Evolutionary conservation across 139 green algal genomes (phyloP).

Genomic region (Trebouxia sp.): DNA sequence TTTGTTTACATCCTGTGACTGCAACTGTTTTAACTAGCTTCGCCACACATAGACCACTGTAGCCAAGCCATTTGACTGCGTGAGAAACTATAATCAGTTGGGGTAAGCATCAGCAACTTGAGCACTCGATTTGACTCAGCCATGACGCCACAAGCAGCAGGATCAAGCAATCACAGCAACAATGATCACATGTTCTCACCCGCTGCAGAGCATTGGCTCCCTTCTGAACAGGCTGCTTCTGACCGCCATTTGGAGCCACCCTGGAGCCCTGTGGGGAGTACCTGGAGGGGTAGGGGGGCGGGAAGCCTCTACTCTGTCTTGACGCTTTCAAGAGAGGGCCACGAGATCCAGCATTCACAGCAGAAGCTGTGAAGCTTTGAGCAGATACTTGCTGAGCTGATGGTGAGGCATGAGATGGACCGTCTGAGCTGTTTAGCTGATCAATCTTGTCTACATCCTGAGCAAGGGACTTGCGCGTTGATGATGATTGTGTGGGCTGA

Average conservation of each 20-base stretch:
- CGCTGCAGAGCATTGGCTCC: slow-evolving; percentile 18
- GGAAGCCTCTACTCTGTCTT: slow-evolving; percentile 11
- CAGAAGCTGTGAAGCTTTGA: background rate
- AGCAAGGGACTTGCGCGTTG: background rate
- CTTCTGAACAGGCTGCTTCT: background rate
- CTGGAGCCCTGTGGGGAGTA: slow-evolving; percentile 13
- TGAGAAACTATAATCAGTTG: too few species aligned
- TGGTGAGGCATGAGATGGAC: too few species aligned
- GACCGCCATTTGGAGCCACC: background rate
- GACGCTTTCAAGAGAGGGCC: background rate
- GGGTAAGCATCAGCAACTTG: too few species aligned
- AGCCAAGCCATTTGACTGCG: too few species aligned
- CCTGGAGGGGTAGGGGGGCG: background rate
- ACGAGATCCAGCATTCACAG: background rate
- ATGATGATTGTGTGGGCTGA: background rate
- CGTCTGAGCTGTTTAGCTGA: background rate
- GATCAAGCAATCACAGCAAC: background rate
- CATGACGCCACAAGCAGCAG: too few species aligned
- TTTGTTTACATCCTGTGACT: too few species aligned
- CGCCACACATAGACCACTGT: too few species aligned
- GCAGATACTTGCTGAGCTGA: too few species aligned
- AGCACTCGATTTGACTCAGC: too few species aligned
- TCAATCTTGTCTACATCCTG: background rate
- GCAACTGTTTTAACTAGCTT: too few species aligned
- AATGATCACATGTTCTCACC: background rate